phyloP scores from a whole-genome alignment of 2,329 filamentous ascomycete species.

The Metarhizium sp. region DNA sequence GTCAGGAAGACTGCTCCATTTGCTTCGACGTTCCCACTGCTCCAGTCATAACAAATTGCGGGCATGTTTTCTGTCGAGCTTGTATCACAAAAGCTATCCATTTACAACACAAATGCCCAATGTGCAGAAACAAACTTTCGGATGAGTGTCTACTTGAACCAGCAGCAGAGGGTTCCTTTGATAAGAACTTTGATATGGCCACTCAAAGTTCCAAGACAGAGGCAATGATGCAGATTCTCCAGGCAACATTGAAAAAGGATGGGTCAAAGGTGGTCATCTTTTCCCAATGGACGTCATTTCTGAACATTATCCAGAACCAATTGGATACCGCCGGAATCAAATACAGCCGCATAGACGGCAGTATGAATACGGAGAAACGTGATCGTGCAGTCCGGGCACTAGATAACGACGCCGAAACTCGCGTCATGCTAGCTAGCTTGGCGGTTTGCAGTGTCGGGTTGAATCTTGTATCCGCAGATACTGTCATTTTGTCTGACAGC shows the following conservation, averaged over 20 bases:
- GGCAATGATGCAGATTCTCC: conserved; percentile 64
- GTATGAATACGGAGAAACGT: conserved; percentile 61
- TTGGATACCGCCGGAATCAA: conserved; percentile 50
- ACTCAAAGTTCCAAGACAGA: conserved; percentile 76
- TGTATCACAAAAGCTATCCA: conserved; percentile 71
- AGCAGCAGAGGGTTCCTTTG: conserved; percentile 40
- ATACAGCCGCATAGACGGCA: conserved; percentile 70
- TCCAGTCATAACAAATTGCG: conserved; percentile 78
- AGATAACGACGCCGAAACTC: conserved; percentile 55
- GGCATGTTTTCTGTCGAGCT: conserved; percentile 64
- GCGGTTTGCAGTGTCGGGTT: conserved; percentile 77
- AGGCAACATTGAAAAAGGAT: conserved; percentile 54
- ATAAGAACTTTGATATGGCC: conserved; percentile 48
- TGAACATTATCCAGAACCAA: conserved; percentile 62
- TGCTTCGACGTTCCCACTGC: conserved; percentile 64
- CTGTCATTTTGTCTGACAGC: conserved; percentile 72
- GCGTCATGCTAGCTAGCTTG: conserved; percentile 72
- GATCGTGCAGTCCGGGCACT: conserved; percentile 62
- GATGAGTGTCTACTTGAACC: conserved; percentile 56
- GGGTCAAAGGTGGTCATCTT: conserved; percentile 65
- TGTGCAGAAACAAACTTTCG: conserved; percentile 65
- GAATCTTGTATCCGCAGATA: conserved; percentile 78
- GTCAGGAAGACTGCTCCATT: conserved; percentile 72
- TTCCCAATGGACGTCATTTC: conserved; percentile 68
- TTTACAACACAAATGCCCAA: conserved; percentile 70